Conservation (phyloP, 805 yeast species). For the Pichia insulana region DNA sequence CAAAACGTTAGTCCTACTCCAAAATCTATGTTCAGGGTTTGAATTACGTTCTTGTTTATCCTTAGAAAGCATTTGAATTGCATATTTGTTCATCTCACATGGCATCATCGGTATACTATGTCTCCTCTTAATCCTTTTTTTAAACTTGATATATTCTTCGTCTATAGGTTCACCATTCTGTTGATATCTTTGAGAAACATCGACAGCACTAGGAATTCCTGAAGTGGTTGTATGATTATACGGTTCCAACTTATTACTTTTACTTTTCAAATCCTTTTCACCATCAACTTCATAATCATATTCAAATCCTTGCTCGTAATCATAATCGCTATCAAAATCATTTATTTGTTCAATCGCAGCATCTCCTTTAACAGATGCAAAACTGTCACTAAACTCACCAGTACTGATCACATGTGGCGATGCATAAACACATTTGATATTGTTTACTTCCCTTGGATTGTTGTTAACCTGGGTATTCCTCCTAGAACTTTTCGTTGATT, state of each 20-base stretch:
- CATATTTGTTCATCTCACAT: slow-evolving; percentile 26
- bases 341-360: neutral
- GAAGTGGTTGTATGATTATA: neutral
- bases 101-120: slow-evolving; percentile 31
- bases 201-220: slow-evolving; percentile 3
- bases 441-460: neutral
- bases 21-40: neutral
- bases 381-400: slow-evolving; percentile 3
- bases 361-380: no score
- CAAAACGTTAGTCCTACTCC: neutral
- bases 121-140: slow-evolving; percentile 27
- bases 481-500: neutral
- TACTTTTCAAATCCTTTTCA: neutral
- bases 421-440: neutral
- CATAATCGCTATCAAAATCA: slow-evolving; percentile 10
- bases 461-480: neutral
- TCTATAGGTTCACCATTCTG: no score
- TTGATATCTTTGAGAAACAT: slow-evolving; percentile 1
- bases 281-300: slow-evolving; percentile 13
- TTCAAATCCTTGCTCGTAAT: slow-evolving; percentile 13
- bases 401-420: slow-evolving; percentile 5
- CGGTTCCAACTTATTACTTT: neutral
- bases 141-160: slow-evolving; percentile 15
- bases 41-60: slow-evolving; percentile 2
- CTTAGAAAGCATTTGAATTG: slow-evolving; percentile 17